Evolutionary conservation across 73 alveolate species (phyloP), one percentile per base, ranked within the genome.

Genomic region (Breviolum minutum): DNA sequence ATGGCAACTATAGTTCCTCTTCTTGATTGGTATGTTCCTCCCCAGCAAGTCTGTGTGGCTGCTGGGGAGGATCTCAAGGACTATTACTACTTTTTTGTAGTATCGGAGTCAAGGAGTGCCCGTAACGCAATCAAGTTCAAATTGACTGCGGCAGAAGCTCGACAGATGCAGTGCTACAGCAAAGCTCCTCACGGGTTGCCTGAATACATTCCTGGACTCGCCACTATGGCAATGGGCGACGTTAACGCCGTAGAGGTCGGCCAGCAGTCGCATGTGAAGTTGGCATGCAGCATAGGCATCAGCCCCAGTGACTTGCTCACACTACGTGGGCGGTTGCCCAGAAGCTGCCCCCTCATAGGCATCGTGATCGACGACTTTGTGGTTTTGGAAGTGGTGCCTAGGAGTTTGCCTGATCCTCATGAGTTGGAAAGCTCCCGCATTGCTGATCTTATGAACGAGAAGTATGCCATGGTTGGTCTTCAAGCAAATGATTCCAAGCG

Each of bases 191-290:
- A 17, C 6, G n/a, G 60, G 73, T 48, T 74, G 24, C 17, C 63
- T 17, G 74, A 7, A 4, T 29, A 9, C 24, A 10, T 19, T 54
- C 77, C 93, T 10, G 73, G 62, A 8, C 54, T 83, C 61, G 60
- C 24, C 29, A 19, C 93, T 6, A 22, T 83, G 54, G 93, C 93
- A 13, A 83, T 83, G 93, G 93, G 93, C 12, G 93, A 83, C 76
- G n/a, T n/a, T n/a, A n/a, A n/a, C n/a, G n/a, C n/a, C n/a, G n/a
- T n/a, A n/a, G n/a, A n/a, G n/a, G n/a, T 60, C 26, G 93, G 93
- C 9, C 93, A 83, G 61, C 10, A 14, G 22, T 12, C 77, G 3
- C 93, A 83, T 60, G 54, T 60, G 5, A 17, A 22, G 54, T 74
- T 83, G 22, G 62, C 61, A n/a, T 27, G 54, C 10, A 7, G 22